A percentile compares a stretch with the other conserved stretches of the same genome.
phyloP scores from a whole-genome alignment of 1,284 basidiomycete genomes.

The Trichosporon faecale region DNA sequence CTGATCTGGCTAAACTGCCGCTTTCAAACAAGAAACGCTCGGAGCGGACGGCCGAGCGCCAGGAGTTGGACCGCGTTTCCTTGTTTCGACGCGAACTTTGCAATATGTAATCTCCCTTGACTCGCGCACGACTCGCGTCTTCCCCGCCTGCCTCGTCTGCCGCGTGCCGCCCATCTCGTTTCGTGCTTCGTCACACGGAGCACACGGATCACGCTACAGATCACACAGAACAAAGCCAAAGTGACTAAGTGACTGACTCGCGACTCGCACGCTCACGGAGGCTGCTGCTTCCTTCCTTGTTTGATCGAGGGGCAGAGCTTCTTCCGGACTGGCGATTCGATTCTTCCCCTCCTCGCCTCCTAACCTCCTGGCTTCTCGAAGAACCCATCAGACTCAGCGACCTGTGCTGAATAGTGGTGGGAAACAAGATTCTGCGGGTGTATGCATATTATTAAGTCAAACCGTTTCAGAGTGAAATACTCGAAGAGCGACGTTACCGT shows the following conservation, averaged over 20 bases:
- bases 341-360: neutral
- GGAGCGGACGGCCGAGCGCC: neutral
- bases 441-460: conserved; percentile 5
- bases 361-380: neutral
- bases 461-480: conserved; percentile 1
- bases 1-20: neutral
- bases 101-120: neutral
- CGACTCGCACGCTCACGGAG: neutral
- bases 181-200: neutral
- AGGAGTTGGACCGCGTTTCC: neutral
- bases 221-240: no score
- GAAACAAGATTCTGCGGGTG: conserved; percentile 5
- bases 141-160: no score
- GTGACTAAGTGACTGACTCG: neutral
- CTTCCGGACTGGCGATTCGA: neutral
- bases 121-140: neutral
- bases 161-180: neutral
- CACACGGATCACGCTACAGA: neutral
- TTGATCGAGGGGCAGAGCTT: no score
- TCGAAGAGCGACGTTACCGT: neutral
- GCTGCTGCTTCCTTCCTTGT: neutral
- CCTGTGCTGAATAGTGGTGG: neutral
- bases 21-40: conserved; percentile 1
- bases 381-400: neutral
- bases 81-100: neutral